Evolutionary conservation across 192 early-diverging fungal genomes (phyloP).

Genomic region (Helicostylum pulchrum): DNA sequence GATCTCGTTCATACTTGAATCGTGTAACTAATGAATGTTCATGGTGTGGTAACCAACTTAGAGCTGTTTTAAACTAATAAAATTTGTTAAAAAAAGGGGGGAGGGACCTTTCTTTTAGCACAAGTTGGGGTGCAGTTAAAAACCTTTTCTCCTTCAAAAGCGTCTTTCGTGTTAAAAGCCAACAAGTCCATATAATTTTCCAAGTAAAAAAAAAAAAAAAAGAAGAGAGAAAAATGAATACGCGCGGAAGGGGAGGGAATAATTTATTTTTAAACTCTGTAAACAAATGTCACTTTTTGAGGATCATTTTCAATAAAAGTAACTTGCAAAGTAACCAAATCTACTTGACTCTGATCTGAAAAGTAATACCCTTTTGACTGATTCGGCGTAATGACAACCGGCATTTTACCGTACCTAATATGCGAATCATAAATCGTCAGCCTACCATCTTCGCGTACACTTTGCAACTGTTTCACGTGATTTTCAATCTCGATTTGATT

Average conservation of each 20-base stretch:
- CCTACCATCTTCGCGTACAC: neutral
- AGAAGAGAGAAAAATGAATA: neutral
- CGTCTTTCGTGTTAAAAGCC: constrained; percentile 3
- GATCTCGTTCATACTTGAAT: constrained; percentile 19
- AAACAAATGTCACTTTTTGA: constrained; percentile 14
- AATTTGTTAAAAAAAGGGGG: neutral
- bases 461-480: neutral
- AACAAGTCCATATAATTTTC: constrained; percentile 9
- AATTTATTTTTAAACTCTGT: neutral
- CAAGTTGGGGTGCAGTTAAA: too few relatives aligned
- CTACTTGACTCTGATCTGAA: neutral
- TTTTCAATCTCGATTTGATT: constrained; percentile 5
- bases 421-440: constrained; percentile 12
- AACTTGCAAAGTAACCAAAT: constrained; percentile 5
- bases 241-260: neutral
- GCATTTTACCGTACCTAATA: constrained; percentile 3
- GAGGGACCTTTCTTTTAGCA: neutral
- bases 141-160: constrained; percentile 12
- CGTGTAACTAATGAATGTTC: constrained; percentile 17
- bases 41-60: constrained; percentile 11
- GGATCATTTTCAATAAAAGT: constrained; percentile 1
- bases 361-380: neutral
- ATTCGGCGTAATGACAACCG: neutral
- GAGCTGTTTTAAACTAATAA: constrained; percentile 21
- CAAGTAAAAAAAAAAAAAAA: neutral